Evolutionary conservation across 129 eudicot species (phyloP).

Genomic region (Artemisia tridentata): DNA sequence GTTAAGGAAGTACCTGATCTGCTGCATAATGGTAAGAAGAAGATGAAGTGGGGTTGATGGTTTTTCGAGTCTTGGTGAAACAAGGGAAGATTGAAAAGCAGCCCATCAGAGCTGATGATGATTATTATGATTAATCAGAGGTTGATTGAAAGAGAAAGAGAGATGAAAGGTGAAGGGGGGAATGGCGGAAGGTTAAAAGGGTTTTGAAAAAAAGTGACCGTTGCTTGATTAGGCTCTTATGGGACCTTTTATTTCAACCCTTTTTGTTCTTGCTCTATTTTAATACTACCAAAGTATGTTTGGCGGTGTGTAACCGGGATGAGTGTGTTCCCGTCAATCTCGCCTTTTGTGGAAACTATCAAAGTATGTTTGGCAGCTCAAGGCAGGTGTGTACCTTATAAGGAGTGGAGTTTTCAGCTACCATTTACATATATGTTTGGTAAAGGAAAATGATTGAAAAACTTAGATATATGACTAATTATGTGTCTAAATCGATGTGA

Average conservation of each 20-base stretch:
- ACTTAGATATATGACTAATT: too few relatives aligned
- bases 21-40: conserved; percentile 5
- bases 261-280: too few relatives aligned
- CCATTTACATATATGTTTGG: too few relatives aligned
- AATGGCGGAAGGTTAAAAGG: conserved; percentile 17
- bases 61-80: conserved; percentile 38
- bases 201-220: conserved; percentile 59
- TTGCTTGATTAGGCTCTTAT: conserved; percentile 35
- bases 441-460: rapidly evolving
- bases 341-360: too few relatives aligned
- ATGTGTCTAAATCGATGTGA: too few relatives aligned
- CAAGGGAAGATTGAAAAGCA: conserved; percentile 50
- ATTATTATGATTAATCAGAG: neutral
- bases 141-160: conserved; percentile 9
- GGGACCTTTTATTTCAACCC: conserved; percentile 20
- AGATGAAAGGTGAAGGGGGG: conserved; percentile 10
- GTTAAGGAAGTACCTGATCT: conserved; percentile 29
- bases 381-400: too few relatives aligned
- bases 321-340: too few relatives aligned
- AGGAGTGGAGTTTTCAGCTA: too few relatives aligned
- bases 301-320: too few relatives aligned
- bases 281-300: too few relatives aligned
- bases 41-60: conserved; percentile 1
- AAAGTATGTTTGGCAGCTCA: too few relatives aligned
- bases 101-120: conserved; percentile 38